Conservation (phyloP, 345 rosid genomes). For the Eutrema yunnanense region DNA sequence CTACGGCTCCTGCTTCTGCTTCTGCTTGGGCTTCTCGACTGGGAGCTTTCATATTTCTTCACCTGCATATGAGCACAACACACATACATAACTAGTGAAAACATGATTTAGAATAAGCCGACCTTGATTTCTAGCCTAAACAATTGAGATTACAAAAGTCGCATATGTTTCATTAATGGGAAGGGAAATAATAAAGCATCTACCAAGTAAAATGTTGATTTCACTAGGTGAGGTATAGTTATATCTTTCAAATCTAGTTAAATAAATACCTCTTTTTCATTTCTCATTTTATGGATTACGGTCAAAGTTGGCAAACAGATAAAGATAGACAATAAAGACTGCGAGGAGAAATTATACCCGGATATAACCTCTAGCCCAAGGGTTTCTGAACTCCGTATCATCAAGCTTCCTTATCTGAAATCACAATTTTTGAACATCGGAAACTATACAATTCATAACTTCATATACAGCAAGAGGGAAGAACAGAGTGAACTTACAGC, state of each 20-base stretch:
- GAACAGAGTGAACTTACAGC: slow-evolving; percentile 51
- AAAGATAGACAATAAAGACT: neutral
- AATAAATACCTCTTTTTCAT: too few relatives aligned
- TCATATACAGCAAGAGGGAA: neutral
- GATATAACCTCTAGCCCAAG: slow-evolving; percentile 78
- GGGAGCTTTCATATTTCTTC: slow-evolving; percentile 54
- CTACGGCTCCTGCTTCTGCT: slow-evolving; percentile 48
- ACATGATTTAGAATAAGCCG: neutral
- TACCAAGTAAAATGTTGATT: too few relatives aligned
- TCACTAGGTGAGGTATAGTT: too few relatives aligned
- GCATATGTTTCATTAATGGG: too few relatives aligned
- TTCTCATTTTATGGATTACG: neutral
- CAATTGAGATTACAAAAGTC: too few relatives aligned
- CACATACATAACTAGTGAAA: neutral
- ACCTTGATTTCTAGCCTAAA: too few relatives aligned
- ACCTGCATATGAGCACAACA: slow-evolving; percentile 40
- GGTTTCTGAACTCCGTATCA: slow-evolving; percentile 82
- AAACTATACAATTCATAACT: neutral
- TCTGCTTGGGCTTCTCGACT: slow-evolving; percentile 62
- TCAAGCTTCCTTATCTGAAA: slow-evolving; percentile 65
- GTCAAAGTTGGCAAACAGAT: neutral
- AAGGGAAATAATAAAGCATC: too few relatives aligned
- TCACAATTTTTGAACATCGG: neutral
- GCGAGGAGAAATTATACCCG: slow-evolving; percentile 38
- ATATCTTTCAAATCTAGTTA: too few relatives aligned